Percentiles rank a stretch among this genome's conserved stretches.
Conservation (phyloP, 1,284 basidiomycete species). For the Boletus mariae region DNA sequence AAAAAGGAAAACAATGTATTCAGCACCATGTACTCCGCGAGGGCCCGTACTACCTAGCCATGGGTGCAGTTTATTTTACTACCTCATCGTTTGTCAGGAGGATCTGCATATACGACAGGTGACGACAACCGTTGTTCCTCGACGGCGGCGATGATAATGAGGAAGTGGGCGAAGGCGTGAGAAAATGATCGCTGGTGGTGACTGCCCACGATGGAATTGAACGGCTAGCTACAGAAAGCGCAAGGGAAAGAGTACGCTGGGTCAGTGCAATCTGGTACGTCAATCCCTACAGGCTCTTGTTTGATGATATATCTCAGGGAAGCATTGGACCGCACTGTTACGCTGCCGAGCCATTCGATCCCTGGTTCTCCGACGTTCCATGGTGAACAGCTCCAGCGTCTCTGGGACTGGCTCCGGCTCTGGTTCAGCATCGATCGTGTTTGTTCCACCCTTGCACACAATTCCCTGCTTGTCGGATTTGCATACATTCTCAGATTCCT, state of each 20-base stretch:
- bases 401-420: slow-evolving; percentile 34
- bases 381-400: slow-evolving; percentile 36
- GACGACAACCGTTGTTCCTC: too few relatives aligned
- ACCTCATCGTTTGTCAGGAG: too few relatives aligned
- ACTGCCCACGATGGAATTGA: slow-evolving; percentile 75
- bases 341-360: slow-evolving; percentile 47
- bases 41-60: too few relatives aligned
- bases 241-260: slow-evolving; percentile 82
- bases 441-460: slow-evolving; percentile 62
- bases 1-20: too few relatives aligned
- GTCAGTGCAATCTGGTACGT: slow-evolving; percentile 80
- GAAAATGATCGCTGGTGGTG: slow-evolving; percentile 39
- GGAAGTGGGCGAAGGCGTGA: too few relatives aligned
- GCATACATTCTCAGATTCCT: slow-evolving; percentile 41
- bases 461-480: slow-evolving; percentile 65
- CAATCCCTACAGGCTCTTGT: slow-evolving; percentile 3
- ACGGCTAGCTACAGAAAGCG: slow-evolving; percentile 76
- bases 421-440: slow-evolving; percentile 61
- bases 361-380: slow-evolving; percentile 63
- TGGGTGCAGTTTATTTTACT: too few relatives aligned
- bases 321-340: slow-evolving; percentile 49
- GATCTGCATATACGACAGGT: too few relatives aligned
- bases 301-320: slow-evolving; percentile 51
- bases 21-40: too few relatives aligned
- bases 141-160: too few relatives aligned